Evolutionary conservation across 352 stramenopile species (phyloP), one percentile per base, ranked within the genome.

Genomic region (Phytophthora tubulina): DNA sequence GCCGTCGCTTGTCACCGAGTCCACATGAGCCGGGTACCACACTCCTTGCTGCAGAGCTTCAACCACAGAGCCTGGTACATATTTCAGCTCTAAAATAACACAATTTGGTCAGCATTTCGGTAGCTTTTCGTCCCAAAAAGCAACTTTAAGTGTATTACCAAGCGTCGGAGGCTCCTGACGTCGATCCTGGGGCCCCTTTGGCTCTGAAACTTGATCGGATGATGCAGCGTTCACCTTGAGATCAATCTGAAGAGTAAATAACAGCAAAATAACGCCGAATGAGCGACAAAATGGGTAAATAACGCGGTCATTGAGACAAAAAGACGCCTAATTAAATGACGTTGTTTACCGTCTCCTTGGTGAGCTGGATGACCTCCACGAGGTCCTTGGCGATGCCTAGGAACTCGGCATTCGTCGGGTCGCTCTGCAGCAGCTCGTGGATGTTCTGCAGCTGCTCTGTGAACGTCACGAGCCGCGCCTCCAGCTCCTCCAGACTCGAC

Each of bases 361-460:
- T 96, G 55, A 96, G 83, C n/a, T 80, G 82, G 60, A 96, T 94
- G 54, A 96, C 89, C 62, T 96, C 89, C 17, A 92, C 80, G 31
- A 96, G 85, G 63, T 96, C 89, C 42, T 84, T 79, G 10, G 89
- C 84, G 79, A 96, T 95, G 35, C 72, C 73, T 51, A 94, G 64
- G 62, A 90, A 94, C 80, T 96, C 89, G 36, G 31, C 56, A 41
- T 96, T 96, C 32, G 82, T 77, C 30, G 86, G 72, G 35, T 96
- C 89, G 33, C 67, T 82, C 65, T 91, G 80, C 44, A 96, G 73
- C 52, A 96, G 78, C 77, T 90, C 72, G 41, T 94, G 80, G 71
- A 96, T 94, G 80, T 81, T 93, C 72, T 88, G 78, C 41, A 94
- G 85, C 78, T 96, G 89, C 73, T 90, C 79, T 31, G 76, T 85